Conservation (phyloP, 345 rosid species). For the Cardiospermum halicacabum region DNA sequence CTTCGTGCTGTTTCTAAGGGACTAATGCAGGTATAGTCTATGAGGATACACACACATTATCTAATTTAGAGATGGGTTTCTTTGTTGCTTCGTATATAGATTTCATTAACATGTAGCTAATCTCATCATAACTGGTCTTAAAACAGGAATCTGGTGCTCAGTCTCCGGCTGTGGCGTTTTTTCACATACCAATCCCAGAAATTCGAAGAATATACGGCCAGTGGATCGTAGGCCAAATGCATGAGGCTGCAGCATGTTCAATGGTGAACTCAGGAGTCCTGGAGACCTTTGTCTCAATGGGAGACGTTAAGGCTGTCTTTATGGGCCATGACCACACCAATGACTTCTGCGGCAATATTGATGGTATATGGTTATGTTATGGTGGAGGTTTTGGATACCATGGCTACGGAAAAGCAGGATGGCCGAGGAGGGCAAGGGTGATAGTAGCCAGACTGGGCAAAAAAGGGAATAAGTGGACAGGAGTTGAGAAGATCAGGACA, state of each 20-base stretch:
- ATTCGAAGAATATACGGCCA: conserved; percentile 52
- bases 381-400: conserved; percentile 98
- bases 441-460: conserved; percentile 60
- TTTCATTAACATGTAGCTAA: conserved; percentile 36
- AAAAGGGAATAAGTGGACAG: conserved; percentile 47
- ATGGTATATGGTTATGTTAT: conserved; percentile 84
- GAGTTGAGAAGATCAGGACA: conserved; percentile 53
- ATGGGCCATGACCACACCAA: conserved; percentile 86
- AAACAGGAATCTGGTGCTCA: conserved; percentile 19
- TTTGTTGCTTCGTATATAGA: conserved; percentile 23
- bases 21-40: conserved; percentile 42
- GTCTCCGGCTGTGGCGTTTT: conserved; percentile 49
- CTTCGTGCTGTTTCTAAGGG: conserved; percentile 42
- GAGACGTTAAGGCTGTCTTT: conserved; percentile 79
- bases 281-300: conserved; percentile 54
- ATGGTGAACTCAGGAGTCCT: conserved; percentile 61
- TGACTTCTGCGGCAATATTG: conserved; percentile 77
- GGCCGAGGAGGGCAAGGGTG: conserved; percentile 74
- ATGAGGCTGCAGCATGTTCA: conserved; percentile 79
- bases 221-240: conserved; percentile 57
- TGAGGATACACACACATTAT: neutral
- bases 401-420: conserved; percentile 70
- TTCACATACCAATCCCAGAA: conserved; percentile 84
- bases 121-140: conserved; percentile 28
- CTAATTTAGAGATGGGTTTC: conserved; percentile 11